Percentiles rank a stretch among this genome's conserved stretches.
phyloP scores from a whole-genome alignment of 805 yeast species.

The Metschnikowia gelsemii region DNA sequence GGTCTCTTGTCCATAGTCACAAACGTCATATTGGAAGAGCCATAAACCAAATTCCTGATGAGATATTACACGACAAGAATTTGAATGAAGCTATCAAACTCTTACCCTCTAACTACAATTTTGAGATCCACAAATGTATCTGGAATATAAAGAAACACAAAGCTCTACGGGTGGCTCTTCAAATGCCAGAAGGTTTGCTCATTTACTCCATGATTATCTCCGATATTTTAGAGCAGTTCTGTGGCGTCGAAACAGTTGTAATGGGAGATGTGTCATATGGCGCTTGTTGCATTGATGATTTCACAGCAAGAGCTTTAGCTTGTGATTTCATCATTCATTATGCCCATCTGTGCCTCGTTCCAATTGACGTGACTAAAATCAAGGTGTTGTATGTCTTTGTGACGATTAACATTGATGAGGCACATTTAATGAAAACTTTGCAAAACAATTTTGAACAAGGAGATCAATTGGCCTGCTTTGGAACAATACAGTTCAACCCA shows the following conservation, averaged over 20 bases:
- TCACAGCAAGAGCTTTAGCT: conserved; percentile 85
- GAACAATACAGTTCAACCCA: conserved; percentile 97
- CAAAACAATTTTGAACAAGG: conserved; percentile 65
- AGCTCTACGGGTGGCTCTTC: conserved; percentile 86
- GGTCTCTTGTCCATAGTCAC: conserved; percentile 14
- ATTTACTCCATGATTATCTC: conserved; percentile 87
- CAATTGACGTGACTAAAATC: conserved; percentile 86
- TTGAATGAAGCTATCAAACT: conserved; percentile 80
- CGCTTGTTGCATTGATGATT: conserved; percentile 97
- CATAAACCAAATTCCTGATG: conserved; percentile 84
- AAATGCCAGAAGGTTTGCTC: conserved; percentile 95
- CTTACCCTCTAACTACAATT: conserved; percentile 88
- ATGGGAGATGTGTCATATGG: conserved; percentile 99
- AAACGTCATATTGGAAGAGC: conserved; percentile 51
- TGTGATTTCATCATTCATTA: conserved; percentile 95
- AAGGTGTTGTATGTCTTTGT: conserved; percentile 95
- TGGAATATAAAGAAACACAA: conserved; percentile 80
- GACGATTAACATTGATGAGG: conserved; percentile 83
- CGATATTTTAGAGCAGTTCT: conserved; percentile 90
- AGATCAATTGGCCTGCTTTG: conserved; percentile 75
- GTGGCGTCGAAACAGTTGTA: conserved; percentile 79
- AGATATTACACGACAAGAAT: conserved; percentile 74
- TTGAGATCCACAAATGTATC: conserved; percentile 92
- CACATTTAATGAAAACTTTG: conserved; percentile 76
- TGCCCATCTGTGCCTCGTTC: conserved; percentile 96